Base-by-base conservation (phyloP, 768 basidiomycete species). In the Plicaturopsis crispa region DNA sequence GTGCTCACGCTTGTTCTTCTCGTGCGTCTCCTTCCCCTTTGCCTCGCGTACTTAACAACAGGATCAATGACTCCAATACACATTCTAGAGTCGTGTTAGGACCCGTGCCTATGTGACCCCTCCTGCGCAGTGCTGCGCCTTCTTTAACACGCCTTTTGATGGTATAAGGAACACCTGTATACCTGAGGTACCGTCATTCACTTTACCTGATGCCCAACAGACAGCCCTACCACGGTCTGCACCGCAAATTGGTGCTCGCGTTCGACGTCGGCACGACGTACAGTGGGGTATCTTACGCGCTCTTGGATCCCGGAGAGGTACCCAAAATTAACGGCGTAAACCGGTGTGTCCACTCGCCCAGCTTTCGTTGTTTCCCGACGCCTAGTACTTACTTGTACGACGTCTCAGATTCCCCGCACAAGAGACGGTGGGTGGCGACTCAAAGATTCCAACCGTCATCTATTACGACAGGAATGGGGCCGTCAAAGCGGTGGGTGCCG, bases 261-360 rank as follows among this genome's bases (percentile, higher is more conserved):
- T 69, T 76, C 24, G 74, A 76, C 39, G 50, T 75, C 2, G 74
- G 74, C 6, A 75, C 69, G 1, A 75, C 70, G 2, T 72, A 54
- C 33, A 73, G 72, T 23, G 70, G 70, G 3, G 57, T 74, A 6
- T 69, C 67, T 0, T 74, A 74, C 42, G 47, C 53, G 30, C 49
- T 60, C 24, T 56, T 60, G 13, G 58, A 65, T 46, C 64, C 61
- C 21, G 61, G 60, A n/a, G 47, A 53, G 42, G 50, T 60, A 1
- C 64, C 64, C 7, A 57, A 62, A 42, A 70, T 72, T 24, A 60
- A 61, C 28, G 67, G 65, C 3, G 72, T 72, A 48, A 73, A 53
- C 34, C 62, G 56, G 66, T 63, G 35, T 54, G 51, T 8, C 33
- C 44, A 6, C 34, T n/a, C 30, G 12, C 32, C 31, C 48, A 50